Percentiles rank a stretch among this genome's conserved stretches.
These are phyloP conservation scores for Yamadazyma triangularis DNA, from an alignment of 1,139 yeast species.

Conservation along the genomic window DNA sequence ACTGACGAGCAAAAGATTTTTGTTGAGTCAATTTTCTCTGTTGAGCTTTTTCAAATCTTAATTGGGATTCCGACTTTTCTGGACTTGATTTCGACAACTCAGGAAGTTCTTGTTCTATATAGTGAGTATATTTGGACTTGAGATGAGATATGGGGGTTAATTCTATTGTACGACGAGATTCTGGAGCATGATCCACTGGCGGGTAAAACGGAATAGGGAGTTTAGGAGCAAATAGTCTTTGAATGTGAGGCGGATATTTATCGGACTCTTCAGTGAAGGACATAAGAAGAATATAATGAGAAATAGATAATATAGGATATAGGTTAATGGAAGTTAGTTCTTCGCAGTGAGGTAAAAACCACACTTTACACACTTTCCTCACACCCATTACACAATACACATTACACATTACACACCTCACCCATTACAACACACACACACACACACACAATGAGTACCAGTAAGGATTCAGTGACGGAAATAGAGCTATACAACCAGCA, in stretches of 20 bases:
- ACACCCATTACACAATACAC: too few relatives aligned
- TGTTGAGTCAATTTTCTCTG: conserved; percentile 21
- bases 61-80: conserved; percentile 12
- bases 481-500: conserved; percentile 17
- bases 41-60: conserved; percentile 10
- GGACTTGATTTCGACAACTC: conserved; percentile 16
- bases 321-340: too few relatives aligned
- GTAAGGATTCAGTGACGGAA: conserved; percentile 9
- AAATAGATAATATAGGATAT: too few relatives aligned
- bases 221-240: conserved; percentile 62
- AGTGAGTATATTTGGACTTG: conserved; percentile 28
- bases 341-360: too few relatives aligned
- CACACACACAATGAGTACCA: neutral
- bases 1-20: conserved; percentile 33
- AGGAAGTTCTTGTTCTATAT: conserved; percentile 20
- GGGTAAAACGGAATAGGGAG: conserved; percentile 57
- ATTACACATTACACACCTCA: too few relatives aligned
- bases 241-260: conserved; percentile 62
- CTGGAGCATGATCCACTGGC: conserved; percentile 55
- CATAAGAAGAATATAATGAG: too few relatives aligned
- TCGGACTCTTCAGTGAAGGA: conserved; percentile 22
- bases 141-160: conserved; percentile 51
- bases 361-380: too few relatives aligned
- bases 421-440: too few relatives aligned
- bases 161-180: conserved; percentile 42